These are phyloP conservation scores for Chaetomidium leptoderma DNA, from an alignment of 495 filamentous ascomycete species.

Conservation along the genomic window DNA sequence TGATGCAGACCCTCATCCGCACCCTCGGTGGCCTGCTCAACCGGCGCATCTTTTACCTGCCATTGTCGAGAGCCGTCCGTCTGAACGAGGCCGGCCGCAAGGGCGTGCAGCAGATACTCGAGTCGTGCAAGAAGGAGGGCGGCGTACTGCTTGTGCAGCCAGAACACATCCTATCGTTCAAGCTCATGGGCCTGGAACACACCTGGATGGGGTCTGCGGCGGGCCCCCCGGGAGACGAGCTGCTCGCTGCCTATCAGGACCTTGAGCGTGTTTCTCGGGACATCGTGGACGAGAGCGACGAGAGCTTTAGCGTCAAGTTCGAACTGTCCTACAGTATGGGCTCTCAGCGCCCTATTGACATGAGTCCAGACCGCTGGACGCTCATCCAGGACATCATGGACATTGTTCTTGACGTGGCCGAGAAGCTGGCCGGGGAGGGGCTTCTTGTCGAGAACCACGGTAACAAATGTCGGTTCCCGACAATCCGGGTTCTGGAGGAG, in stretches of 20 bases:
- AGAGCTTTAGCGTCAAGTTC: constrained; percentile 57
- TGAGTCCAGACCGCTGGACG: constrained; percentile 56
- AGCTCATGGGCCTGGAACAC: constrained; percentile 59
- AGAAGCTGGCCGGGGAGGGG: constrained; percentile 29
- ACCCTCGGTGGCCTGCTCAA: constrained; percentile 59
- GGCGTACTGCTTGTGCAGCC: constrained; percentile 60
- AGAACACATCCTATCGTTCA: constrained; percentile 67
- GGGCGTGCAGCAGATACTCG: constrained; percentile 37
- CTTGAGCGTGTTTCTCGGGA: constrained; percentile 45
- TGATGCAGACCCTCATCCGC: constrained; percentile 54
- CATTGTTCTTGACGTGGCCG: constrained; percentile 23
- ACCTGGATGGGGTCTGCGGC: constrained; percentile 22
- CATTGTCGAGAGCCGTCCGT: constrained; percentile 53
- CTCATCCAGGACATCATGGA: constrained; percentile 53
- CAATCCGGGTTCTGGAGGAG: constrained; percentile 40
- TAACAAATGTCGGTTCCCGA: constrained; percentile 39
- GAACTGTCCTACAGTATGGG: constrained; percentile 69
- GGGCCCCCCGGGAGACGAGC: constrained; percentile 22
- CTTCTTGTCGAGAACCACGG: constrained; percentile 39
- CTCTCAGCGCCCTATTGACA: constrained; percentile 49
- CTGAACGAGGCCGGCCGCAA: constrained; percentile 25
- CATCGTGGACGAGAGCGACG: constrained; percentile 64
- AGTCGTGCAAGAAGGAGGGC: constrained; percentile 44
- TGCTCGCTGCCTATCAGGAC: constrained; percentile 43
- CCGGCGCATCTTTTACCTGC: constrained; percentile 57